A percentile compares a stretch with the other conserved stretches of the same genome.
These are phyloP conservation scores for Microbotryum scabiosae DNA, from an alignment of 1,284 basidiomycete genomes.

Conservation along the genomic window DNA sequence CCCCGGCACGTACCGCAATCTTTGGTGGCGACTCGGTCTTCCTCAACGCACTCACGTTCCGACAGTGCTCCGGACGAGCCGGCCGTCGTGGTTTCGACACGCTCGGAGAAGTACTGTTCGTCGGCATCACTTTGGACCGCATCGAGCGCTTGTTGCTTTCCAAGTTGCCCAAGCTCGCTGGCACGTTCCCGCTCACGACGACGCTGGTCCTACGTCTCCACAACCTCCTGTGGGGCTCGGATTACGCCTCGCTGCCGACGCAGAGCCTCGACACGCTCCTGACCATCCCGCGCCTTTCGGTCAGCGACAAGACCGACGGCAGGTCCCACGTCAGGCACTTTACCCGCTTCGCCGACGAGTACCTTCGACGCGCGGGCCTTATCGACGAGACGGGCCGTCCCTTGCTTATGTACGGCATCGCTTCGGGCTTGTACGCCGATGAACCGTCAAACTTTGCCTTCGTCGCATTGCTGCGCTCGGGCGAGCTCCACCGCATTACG, in stretches of 20 bases:
- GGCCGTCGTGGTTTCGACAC: conserved; percentile 61
- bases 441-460: conserved; percentile 62
- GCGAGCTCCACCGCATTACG: conserved; percentile 54
- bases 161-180: conserved; percentile 53
- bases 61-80: conserved; percentile 61
- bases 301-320: conserved; percentile 44
- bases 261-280: conserved; percentile 50
- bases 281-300: conserved; percentile 52
- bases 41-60: conserved; percentile 58
- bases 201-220: conserved; percentile 56
- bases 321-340: conserved; percentile 55
- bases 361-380: conserved; percentile 52
- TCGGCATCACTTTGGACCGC: conserved; percentile 54
- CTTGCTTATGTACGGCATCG: conserved; percentile 45
- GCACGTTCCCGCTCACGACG: conserved; percentile 57
- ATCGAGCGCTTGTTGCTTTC: conserved; percentile 57
- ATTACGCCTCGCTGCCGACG: conserved; percentile 47
- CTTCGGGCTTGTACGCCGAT: conserved; percentile 49
- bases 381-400: conserved; percentile 50
- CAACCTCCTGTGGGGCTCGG: conserved; percentile 56
- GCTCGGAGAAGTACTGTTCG: conserved; percentile 61
- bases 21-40: conserved; percentile 60
- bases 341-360: conserved; percentile 61
- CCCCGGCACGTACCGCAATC: conserved; percentile 56
- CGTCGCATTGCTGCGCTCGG: conserved; percentile 51